Conservation (phyloP, 1,284 basidiomycete genomes). For the Boletus austroedulis region DNA sequence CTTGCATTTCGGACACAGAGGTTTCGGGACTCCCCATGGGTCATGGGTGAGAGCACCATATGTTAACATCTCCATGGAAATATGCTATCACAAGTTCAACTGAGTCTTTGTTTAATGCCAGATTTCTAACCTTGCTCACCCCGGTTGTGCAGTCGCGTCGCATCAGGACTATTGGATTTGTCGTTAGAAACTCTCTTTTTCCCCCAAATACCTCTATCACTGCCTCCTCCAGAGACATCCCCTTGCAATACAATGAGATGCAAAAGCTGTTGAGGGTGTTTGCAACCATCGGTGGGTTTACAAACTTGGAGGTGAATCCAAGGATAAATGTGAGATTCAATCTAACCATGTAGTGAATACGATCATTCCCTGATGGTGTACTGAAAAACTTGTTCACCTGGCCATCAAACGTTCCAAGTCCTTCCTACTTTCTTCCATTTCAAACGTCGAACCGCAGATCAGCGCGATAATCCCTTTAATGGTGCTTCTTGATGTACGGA, state of each 20-base stretch:
- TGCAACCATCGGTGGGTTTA: background rate
- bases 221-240: background rate
- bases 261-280: background rate
- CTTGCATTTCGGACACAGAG: background rate
- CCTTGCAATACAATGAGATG: background rate
- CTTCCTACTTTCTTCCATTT: background rate
- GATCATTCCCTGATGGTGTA: too few relatives aligned
- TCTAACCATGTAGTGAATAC: background rate
- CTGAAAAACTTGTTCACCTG: background rate
- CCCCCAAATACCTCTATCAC: background rate
- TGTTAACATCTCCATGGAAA: background rate
- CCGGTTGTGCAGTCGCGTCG: background rate
- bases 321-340: background rate
- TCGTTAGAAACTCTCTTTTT: background rate
- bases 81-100: background rate
- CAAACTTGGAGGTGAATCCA: background rate
- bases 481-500: background rate
- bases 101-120: too few relatives aligned
- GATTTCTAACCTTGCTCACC: background rate
- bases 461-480: background rate
- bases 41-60: too few relatives aligned
- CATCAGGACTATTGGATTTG: background rate
- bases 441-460: background rate
- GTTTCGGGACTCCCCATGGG: conserved; percentile 5
- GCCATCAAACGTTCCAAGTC: background rate